These are phyloP conservation scores for Alternaria longipes DNA, from an alignment of 2,329 filamentous ascomycete species.

Conservation along the genomic window DNA sequence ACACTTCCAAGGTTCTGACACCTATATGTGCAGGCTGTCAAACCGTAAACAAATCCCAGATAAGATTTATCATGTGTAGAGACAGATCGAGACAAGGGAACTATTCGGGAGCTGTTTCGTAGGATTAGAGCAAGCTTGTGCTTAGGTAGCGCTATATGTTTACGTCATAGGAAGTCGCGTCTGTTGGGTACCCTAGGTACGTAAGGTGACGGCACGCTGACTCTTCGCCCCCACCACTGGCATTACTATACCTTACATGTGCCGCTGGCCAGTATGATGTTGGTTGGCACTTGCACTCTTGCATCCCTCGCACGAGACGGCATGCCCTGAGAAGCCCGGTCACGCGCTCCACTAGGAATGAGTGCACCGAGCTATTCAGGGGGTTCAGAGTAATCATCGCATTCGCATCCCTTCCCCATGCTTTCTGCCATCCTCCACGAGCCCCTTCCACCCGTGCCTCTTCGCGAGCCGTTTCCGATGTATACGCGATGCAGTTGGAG, in stretches of 20 bases:
- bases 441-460: not conserved
- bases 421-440: not conserved
- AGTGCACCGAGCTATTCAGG: not conserved
- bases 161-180: not conserved
- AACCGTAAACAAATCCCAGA: not conserved
- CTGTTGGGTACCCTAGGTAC: not conserved
- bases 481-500: not conserved
- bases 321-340: not conserved
- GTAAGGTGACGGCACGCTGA: not conserved
- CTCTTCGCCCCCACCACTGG: not conserved
- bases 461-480: slow-evolving; percentile 3
- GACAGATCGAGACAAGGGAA: not conserved
- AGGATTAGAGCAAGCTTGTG: not conserved
- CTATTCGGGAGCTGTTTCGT: not conserved
- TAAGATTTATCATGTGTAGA: not conserved
- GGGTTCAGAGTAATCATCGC: not conserved
- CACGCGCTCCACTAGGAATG: not conserved
- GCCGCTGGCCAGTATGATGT: not conserved
- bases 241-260: not conserved
- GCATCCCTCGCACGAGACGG: not conserved
- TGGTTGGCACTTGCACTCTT: not conserved
- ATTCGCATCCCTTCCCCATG: not conserved
- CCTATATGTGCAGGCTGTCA: not conserved
- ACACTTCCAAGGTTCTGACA: not conserved
- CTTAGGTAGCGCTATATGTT: not conserved